These are phyloP conservation scores for Fusarium sarcochroum DNA, from an alignment of 2,329 filamentous ascomycete species.

Conservation along the genomic window DNA sequence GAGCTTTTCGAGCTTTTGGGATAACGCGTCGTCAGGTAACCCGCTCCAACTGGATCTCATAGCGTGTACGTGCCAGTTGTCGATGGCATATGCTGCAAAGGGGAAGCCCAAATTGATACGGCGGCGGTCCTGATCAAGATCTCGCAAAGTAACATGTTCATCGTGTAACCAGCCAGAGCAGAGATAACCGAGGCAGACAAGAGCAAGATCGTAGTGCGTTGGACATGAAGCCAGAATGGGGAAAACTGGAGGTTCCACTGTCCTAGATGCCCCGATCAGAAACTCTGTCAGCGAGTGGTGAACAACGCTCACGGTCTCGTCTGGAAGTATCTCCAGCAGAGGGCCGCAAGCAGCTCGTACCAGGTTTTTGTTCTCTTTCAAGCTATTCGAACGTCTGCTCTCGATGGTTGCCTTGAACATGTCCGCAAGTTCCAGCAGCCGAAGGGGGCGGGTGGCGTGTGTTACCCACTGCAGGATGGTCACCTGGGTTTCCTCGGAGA, in stretches of 20 bases:
- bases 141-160: not conserved
- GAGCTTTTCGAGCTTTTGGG: conserved; percentile 16
- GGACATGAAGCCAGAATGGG: conserved; percentile 23
- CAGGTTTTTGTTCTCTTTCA: conserved; percentile 35
- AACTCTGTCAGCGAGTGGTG: conserved; percentile 45
- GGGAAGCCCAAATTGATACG: conserved; percentile 26
- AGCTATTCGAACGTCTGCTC: not conserved
- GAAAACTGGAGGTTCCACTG: conserved; percentile 3
- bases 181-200: conserved; percentile 36
- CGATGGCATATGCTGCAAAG: conserved; percentile 27
- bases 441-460: conserved; percentile 36
- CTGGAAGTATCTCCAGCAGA: conserved; percentile 35
- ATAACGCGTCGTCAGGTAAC: not conserved
- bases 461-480: conserved; percentile 37
- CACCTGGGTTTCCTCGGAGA: conserved; percentile 26
- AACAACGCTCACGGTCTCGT: conserved; percentile 40
- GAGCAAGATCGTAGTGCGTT: conserved; percentile 35
- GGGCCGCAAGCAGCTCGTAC: conserved; percentile 38
- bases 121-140: not conserved
- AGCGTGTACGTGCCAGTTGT: conserved; percentile 29
- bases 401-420: conserved; percentile 17
- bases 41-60: conserved; percentile 15
- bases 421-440: conserved; percentile 41
- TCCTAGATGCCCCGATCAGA: conserved; percentile 25
- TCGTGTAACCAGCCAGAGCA: conserved; percentile 9